Evolutionary conservation across 139 green algal genomes (phyloP).

Genomic region (Picochlorum costavermella): DNA sequence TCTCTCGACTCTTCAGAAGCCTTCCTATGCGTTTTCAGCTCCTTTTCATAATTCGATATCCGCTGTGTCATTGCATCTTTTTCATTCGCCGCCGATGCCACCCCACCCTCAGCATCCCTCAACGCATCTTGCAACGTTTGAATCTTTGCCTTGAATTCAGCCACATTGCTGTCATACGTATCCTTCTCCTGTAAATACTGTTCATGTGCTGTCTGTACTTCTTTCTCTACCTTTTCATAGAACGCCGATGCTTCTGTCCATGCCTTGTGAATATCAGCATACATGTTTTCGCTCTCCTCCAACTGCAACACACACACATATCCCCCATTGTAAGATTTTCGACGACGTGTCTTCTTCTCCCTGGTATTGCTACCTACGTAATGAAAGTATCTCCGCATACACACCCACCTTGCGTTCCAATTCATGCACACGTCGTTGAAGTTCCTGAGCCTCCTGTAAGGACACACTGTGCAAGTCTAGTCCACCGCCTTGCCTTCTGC

Average conservation of each 20-base stretch:
- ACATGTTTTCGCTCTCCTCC: slow-evolving; percentile 14
- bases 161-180: background rate
- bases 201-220: background rate
- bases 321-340: background rate
- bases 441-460: background rate
- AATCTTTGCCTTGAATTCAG: slow-evolving; percentile 2
- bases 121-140: slow-evolving; percentile 1
- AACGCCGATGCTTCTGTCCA: slow-evolving; percentile 16
- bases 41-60: background rate
- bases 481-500: background rate
- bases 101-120: background rate
- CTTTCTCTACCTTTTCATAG: slow-evolving; percentile 12
- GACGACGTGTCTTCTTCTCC: background rate
- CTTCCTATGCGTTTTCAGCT: slow-evolving; percentile 1
- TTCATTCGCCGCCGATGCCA: background rate
- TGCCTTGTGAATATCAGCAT: slow-evolving; percentile 21
- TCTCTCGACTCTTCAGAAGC: background rate
- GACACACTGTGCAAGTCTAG: background rate
- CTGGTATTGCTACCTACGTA: no score
- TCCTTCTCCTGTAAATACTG: slow-evolving; percentile 10
- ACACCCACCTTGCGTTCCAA: slow-evolving; percentile 19
- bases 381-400: background rate
- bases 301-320: slow-evolving; percentile 16
- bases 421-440: background rate
- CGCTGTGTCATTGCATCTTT: background rate